Percentiles rank a stretch among this genome's conserved stretches.
Evolutionary conservation across 805 yeast genomes (phyloP).

Genomic region (Sugiyamaella chiloensis): DNA sequence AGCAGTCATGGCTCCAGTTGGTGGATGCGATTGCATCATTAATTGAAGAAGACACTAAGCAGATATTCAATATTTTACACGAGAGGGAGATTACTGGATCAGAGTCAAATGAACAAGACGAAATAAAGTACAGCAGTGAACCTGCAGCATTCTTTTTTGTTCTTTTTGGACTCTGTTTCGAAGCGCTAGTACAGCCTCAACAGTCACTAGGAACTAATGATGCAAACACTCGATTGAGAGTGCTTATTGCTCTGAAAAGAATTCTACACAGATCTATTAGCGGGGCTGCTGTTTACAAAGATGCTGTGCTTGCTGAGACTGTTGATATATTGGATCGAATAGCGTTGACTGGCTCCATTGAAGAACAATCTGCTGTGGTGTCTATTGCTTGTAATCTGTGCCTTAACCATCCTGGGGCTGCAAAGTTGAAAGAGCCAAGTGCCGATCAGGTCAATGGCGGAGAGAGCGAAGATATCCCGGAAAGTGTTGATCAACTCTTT

Average conservation of each 20-base stretch:
- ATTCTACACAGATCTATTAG: conserved; percentile 57
- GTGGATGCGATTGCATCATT: conserved; percentile 71
- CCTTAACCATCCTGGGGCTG: conserved; percentile 37
- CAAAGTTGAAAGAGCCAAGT: conserved; percentile 7
- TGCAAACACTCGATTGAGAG: conserved; percentile 32
- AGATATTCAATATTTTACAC: conserved; percentile 47
- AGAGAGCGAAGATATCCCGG: conserved; percentile 42
- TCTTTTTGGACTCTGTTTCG: conserved; percentile 79
- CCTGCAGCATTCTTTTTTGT: conserved; percentile 62
- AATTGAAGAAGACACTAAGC: conserved; percentile 47
- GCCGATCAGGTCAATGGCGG: conserved; percentile 20
- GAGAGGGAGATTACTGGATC: conserved; percentile 40
- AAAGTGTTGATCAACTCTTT: conserved; percentile 73
- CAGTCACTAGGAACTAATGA: conserved; percentile 24
- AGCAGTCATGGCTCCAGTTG: conserved; percentile 70
- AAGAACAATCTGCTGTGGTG: conserved; percentile 47
- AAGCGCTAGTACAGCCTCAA: conserved; percentile 54
- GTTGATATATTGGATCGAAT: conserved; percentile 73
- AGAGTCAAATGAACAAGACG: conserved; percentile 18
- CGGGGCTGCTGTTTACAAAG: conserved; percentile 58
- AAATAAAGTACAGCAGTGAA: conserved; percentile 27
- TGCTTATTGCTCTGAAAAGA: conserved; percentile 50
- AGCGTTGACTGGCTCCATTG: conserved; percentile 50
- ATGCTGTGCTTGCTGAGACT: conserved; percentile 68
- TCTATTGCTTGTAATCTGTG: conserved; percentile 61